Percentiles rank a stretch among this genome's conserved stretches.
These are phyloP conservation scores for Neurospora sp. DNA, from an alignment of 2,329 filamentous ascomycete species.

Conservation along the genomic window DNA sequence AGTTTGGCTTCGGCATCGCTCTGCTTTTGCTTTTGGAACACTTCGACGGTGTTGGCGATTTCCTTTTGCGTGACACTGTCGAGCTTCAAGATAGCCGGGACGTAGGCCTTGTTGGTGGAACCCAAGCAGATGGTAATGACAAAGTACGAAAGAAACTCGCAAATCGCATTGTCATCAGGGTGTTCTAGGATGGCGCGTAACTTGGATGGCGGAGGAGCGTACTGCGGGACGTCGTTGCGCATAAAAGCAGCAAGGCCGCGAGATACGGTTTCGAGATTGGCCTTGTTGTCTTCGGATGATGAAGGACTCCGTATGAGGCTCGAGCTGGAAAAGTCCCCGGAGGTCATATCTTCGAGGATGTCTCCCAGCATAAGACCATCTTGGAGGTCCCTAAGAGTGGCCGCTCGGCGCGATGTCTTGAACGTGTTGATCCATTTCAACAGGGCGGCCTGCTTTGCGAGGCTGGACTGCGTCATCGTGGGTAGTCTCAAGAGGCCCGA, in stretches of 20 bases:
- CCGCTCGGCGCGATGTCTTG: conserved; percentile 30
- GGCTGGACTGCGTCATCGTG: conserved; percentile 25
- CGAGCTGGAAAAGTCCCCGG: conserved; percentile 44
- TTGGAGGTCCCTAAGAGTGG: conserved; percentile 40
- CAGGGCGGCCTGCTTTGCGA: conserved; percentile 40
- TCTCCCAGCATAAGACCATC: conserved; percentile 46
- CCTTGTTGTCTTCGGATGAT: conserved; percentile 55
- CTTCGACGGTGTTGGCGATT: conserved; percentile 35
- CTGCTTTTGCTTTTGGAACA: conserved; percentile 32
- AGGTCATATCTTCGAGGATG: conserved; percentile 45
- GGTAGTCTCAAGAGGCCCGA: neutral
- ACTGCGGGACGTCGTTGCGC: conserved; percentile 39
- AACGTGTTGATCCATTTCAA: conserved; percentile 46
- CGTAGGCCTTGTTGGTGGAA: conserved; percentile 20
- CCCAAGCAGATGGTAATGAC: conserved; percentile 22
- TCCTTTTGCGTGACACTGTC: conserved; percentile 29
- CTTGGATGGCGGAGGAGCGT: conserved; percentile 44
- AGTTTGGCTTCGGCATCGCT: conserved; percentile 24
- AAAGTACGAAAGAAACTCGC: conserved; percentile 29
- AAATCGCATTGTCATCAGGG: conserved; percentile 43
- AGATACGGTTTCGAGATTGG: conserved; percentile 85
- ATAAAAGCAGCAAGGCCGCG: conserved; percentile 76
- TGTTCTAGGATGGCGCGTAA: conserved; percentile 50
- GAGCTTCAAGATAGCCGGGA: conserved; percentile 22
- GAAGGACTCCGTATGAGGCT: conserved; percentile 40